These are phyloP conservation scores for Cytospora leucostoma DNA, from an alignment of 2,329 filamentous ascomycete genomes.

Conservation along the genomic window DNA sequence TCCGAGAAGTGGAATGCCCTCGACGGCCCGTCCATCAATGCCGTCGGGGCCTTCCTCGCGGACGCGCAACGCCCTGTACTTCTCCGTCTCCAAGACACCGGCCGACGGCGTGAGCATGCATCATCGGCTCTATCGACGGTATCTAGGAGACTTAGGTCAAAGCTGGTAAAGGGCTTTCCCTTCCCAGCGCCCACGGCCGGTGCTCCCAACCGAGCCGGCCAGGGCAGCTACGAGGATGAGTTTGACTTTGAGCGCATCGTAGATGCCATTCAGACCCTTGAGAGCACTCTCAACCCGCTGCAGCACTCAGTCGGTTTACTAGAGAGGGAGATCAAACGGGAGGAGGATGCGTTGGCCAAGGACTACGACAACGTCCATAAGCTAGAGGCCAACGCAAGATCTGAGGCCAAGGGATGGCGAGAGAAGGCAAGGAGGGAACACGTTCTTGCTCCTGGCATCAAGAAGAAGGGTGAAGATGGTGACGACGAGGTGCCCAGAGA, in stretches of 20 bases:
- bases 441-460: conserved; percentile 47
- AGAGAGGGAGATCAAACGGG: conserved; percentile 55
- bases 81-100: conserved; percentile 52
- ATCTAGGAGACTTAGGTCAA: conserved; percentile 56
- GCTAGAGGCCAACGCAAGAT: conserved; percentile 58
- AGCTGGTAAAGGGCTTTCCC: conserved; percentile 62
- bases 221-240: conserved; percentile 55
- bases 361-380: conserved; percentile 55
- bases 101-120: conserved; percentile 54
- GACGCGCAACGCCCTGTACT: conserved; percentile 64
- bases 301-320: conserved; percentile 65
- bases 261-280: conserved; percentile 57
- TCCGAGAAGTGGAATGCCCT: conserved; percentile 68
- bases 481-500: conserved; percentile 14
- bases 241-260: conserved; percentile 68
- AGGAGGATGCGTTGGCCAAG: conserved; percentile 56
- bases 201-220: conserved; percentile 30
- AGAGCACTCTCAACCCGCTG: conserved; percentile 61
- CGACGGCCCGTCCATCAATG: conserved; percentile 54
- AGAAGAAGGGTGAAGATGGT: conserved; percentile 20
- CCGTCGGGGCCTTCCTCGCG: conserved; percentile 57
- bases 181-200: conserved; percentile 58
- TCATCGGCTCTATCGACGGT: conserved; percentile 57
- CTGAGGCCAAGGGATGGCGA: conserved; percentile 54
- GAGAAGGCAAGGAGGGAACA: conserved; percentile 53